phyloP scores from a whole-genome alignment of 441 rosid genomes.

The Gossypium schwendimanii region DNA sequence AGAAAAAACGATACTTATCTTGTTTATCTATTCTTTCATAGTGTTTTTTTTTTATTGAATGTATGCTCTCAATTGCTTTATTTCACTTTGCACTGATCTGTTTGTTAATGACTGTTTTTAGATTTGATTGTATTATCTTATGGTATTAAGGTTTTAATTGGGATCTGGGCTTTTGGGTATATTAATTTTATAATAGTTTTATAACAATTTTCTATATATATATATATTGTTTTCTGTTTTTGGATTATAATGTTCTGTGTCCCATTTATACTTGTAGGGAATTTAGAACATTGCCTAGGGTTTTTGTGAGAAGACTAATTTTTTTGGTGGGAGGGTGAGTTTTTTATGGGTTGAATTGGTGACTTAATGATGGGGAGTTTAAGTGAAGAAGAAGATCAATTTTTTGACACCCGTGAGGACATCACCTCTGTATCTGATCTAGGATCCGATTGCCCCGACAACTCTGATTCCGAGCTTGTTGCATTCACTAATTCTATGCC shows the following conservation, averaged over 20 bases:
- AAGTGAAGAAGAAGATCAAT: conserved; percentile 32
- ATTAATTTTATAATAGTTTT: background rate
- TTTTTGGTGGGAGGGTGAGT: conserved; percentile 4
- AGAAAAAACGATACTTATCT: background rate
- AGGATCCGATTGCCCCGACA: conserved; percentile 14
- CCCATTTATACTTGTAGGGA: conserved; percentile 14
- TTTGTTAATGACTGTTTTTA: conserved; percentile 6
- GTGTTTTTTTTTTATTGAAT: background rate
- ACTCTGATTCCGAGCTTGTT: conserved; percentile 12
- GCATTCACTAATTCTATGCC: conserved; percentile 10
- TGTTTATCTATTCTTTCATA: background rate
- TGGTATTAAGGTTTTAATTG: background rate
- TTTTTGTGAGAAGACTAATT: conserved; percentile 7
- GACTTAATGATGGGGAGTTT: conserved; percentile 30
- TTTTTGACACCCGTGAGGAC: conserved; percentile 38
- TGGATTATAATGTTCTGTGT: background rate
- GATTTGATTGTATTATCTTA: conserved; percentile 3
- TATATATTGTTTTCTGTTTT: background rate
- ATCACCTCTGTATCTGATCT: conserved; percentile 24
- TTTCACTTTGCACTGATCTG: conserved; percentile 9
- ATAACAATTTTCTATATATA: background rate
- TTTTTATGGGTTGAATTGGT: conserved; percentile 13
- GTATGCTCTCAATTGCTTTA: background rate
- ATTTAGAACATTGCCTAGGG: conserved; percentile 23
- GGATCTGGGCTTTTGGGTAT: conserved; percentile 13